Conservation (phyloP, 2,329 filamentous ascomycete species). For the Emericellopsis cladophorae region DNA sequence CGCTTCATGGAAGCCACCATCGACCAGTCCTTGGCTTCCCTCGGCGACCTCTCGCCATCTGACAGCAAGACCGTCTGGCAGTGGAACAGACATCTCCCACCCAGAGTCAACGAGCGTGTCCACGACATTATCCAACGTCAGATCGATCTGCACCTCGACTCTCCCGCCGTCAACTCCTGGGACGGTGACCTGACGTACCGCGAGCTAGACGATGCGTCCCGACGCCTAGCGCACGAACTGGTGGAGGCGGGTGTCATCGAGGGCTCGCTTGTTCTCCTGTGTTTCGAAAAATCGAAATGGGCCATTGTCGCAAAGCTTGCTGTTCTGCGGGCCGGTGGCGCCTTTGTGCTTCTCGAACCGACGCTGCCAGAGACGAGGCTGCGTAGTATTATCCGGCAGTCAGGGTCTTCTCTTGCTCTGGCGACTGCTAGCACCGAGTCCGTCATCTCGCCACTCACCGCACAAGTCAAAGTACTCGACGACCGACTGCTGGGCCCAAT, state of each 20-base stretch:
- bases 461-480: too few species aligned
- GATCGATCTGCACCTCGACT: constrained; percentile 3
- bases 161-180: constrained; percentile 25
- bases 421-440: too few species aligned
- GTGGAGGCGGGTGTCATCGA: constrained; percentile 2
- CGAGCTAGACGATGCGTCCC: constrained; percentile 24
- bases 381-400: not conserved
- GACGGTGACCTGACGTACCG: constrained; percentile 27
- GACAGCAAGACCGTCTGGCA: too few species aligned
- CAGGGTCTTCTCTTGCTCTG: not conserved
- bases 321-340: constrained; percentile 3
- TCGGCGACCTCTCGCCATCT: too few species aligned
- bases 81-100: too few species aligned
- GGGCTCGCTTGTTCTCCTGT: not conserved
- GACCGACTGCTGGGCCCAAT: too few species aligned
- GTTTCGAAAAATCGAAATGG: constrained; percentile 5
- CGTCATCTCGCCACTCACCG: too few species aligned
- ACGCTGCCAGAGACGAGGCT: not conserved
- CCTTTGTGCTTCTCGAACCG: constrained; percentile 2
- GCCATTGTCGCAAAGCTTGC: constrained; percentile 2
- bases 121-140: too few species aligned
- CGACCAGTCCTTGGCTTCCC: too few species aligned
- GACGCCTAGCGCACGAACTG: constrained; percentile 20
- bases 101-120: too few species aligned
- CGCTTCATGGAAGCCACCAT: too few species aligned